Base-by-base conservation (phyloP, 2,329 filamentous ascomycete species). In the Aspergillus sp. region DNA sequence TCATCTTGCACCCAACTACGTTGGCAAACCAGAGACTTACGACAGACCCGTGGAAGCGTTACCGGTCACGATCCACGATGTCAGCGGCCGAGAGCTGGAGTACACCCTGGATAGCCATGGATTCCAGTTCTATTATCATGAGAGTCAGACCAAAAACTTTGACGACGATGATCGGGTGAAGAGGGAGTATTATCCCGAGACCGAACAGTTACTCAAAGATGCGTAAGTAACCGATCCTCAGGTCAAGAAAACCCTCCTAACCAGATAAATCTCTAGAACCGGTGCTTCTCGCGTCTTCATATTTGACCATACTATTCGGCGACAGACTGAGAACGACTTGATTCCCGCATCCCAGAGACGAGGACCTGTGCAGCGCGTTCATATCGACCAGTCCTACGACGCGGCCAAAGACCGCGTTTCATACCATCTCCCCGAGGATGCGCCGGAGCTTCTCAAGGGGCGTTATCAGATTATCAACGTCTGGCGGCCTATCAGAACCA, bases 381-480 rank as follows among this genome's bases (percentile, higher is more conserved):
- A 80, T 58, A 78, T 79, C 63, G 78, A 80, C 56, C 78, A 80
- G 55, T 77, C 76, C 44, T 75, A 76, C 57, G 61, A 69, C 25
- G 77, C 76, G 0, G 68, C 73, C 2, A 71, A 71, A 7, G 63
- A 67, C 20, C 74, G 77, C 13, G 76, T 80, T 5, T 52, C 63
- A 2, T 68, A 76, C 57, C 73, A 80, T 32, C 67, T 80, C 6
- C 71, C 72, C 1, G 67, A 72, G 4, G 76, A 79, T 50, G 76
- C 76, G 0, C 62, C 69, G 3, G 57, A 65, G 21, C 68, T 80
- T 0, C 68, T 80, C 5, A 64, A 70, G 16, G 71, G 73, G 4
- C 74, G 78, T 5, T 71, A 75, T 48, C 75, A 78, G 25, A 79
- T 80, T 53, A 74, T 80, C 64, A 81, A 81, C 49, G 76, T 81